phyloP scores from a whole-genome alignment of 2,329 filamentous ascomycete genomes.

The Arthroderma sp. region DNA sequence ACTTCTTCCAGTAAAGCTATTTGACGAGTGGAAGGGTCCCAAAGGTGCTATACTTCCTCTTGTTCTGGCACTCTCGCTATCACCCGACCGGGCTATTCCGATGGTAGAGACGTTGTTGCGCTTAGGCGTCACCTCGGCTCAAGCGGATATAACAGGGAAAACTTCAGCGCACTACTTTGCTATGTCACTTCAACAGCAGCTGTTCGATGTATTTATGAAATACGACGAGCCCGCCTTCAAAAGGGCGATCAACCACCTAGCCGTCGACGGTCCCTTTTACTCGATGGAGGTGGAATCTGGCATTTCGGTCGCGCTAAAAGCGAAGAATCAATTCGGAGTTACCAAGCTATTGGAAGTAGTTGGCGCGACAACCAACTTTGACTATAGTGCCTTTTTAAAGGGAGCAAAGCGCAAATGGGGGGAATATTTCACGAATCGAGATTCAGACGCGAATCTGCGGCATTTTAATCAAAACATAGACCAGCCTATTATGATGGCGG shows the following conservation, averaged over 20 bases:
- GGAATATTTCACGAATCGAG: too few species aligned
- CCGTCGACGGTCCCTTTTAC: background rate
- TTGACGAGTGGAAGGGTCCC: background rate
- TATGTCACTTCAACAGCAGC: constrained; percentile 27
- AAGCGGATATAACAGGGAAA: constrained; percentile 50
- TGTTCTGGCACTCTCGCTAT: background rate
- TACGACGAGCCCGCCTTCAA: constrained; percentile 5
- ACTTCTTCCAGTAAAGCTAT: constrained; percentile 9
- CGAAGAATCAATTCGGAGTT: constrained; percentile 39
- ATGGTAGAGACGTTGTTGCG: constrained; percentile 4
- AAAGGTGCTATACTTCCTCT: background rate
- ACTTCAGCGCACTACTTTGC: constrained; percentile 54
- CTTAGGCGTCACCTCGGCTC: constrained; percentile 55
- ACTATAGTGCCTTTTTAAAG: background rate
- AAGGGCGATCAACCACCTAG: constrained; percentile 6
- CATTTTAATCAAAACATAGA: background rate
- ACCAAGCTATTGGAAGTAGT: constrained; percentile 44
- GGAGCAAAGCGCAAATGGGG: too few species aligned
- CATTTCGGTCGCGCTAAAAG: constrained; percentile 3
- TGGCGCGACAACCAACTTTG: constrained; percentile 35
- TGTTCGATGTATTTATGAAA: constrained; percentile 6
- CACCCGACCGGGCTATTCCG: background rate
- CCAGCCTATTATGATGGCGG: constrained; percentile 49
- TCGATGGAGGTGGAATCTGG: background rate
- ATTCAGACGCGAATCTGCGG: background rate